A percentile compares a stretch with the other conserved stretches of the same genome.
phyloP scores from a whole-genome alignment of 257 asterid genomes.

The Penstemon barbatus region DNA sequence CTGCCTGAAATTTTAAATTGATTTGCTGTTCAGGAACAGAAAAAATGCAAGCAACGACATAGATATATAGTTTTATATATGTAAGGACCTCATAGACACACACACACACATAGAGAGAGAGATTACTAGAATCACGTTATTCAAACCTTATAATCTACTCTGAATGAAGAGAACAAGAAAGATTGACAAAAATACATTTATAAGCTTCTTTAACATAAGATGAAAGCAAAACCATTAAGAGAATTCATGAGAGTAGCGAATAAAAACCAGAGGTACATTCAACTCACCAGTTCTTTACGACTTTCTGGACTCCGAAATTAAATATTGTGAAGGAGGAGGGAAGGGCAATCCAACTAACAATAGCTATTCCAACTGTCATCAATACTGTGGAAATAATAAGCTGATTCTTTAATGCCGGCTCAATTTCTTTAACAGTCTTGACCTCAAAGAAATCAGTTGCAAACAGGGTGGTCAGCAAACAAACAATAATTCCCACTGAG shows the following conservation, averaged over 20 bases:
- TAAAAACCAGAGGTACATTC: slow-evolving; percentile 2
- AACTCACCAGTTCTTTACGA: slow-evolving; percentile 46
- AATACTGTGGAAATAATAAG: slow-evolving; percentile 53
- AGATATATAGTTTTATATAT: neutral
- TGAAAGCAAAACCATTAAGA: neutral
- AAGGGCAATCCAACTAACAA: slow-evolving; percentile 44
- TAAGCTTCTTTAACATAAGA: slow-evolving; percentile 1
- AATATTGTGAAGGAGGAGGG: slow-evolving; percentile 59
- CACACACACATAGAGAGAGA: neutral
- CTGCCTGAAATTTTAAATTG: slow-evolving; percentile 44
- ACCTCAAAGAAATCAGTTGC: slow-evolving; percentile 54
- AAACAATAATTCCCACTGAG: slow-evolving; percentile 51
- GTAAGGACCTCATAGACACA: neutral
- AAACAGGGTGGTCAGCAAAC: slow-evolving; percentile 51
- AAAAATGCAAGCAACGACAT: slow-evolving; percentile 4
- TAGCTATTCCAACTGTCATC: slow-evolving; percentile 54
- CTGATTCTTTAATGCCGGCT: slow-evolving; percentile 58
- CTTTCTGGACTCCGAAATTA: slow-evolving; percentile 47
- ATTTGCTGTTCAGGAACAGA: neutral
- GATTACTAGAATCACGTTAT: neutral
- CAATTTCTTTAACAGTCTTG: slow-evolving; percentile 45
- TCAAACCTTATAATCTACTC: neutral
- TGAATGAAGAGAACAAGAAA: neutral
- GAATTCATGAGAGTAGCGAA: neutral
- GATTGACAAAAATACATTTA: neutral